Conservation (phyloP, 2,329 filamentous ascomycete genomes). For the Ilyonectria mors-panacis region DNA sequence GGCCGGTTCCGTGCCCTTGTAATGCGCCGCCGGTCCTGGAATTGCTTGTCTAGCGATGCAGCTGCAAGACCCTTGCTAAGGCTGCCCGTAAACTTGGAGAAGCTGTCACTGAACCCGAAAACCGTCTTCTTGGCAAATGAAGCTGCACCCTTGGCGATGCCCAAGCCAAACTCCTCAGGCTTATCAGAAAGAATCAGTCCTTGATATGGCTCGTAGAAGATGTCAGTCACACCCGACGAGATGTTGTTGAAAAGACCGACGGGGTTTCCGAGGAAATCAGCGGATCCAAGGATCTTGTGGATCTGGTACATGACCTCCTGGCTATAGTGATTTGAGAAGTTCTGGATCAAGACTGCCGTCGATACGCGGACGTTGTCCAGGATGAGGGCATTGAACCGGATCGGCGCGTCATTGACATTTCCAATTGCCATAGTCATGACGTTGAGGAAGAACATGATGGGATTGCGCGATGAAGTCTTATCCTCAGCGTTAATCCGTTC, state of each 20-base stretch:
- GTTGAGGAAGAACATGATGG: conserved; percentile 98
- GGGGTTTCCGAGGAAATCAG: conserved; percentile 97
- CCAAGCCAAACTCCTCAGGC: conserved; percentile 93
- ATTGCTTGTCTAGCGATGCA: conserved; percentile 97
- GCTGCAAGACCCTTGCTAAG: conserved; percentile 97
- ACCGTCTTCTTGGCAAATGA: conserved; percentile 99
- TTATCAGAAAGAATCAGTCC: conserved; percentile 96
- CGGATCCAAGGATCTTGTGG: conserved; percentile 96
- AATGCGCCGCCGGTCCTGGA: conserved; percentile 96
- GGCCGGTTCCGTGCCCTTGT: conserved; percentile 92
- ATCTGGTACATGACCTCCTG: conserved; percentile 97
- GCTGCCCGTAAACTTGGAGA: conserved; percentile 97
- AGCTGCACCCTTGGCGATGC: conserved; percentile 95
- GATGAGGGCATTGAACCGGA: conserved; percentile 93
- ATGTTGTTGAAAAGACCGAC: conserved; percentile 99
- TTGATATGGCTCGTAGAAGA: conserved; percentile 99
- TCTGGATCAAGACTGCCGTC: conserved; percentile 84
- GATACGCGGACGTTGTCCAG: conserved; percentile 96
- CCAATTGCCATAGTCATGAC: conserved; percentile 99
- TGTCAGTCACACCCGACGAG: conserved; percentile 95
- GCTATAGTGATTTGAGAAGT: conserved; percentile 94
- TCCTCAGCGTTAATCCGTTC: conserved; percentile 97
- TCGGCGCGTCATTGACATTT: conserved; percentile 97
- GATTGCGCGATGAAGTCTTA: conserved; percentile 90
- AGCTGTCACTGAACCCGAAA: conserved; percentile 96